phyloP scores from a whole-genome alignment of 2,329 filamentous ascomycete genomes.

The Paecilomyces formosus region DNA sequence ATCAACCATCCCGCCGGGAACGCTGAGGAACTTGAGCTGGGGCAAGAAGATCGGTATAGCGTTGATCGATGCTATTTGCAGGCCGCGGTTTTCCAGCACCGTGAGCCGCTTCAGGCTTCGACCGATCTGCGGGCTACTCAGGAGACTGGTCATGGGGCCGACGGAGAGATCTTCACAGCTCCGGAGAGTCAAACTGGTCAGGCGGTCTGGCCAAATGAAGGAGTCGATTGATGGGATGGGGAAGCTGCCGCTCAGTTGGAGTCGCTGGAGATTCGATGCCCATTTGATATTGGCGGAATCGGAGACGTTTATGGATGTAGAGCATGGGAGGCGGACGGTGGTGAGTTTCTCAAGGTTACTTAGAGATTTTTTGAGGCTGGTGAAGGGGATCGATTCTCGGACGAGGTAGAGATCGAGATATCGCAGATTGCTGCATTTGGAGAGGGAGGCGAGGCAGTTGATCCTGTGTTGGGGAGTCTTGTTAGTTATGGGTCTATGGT shows the following conservation, averaged over 20 bases:
- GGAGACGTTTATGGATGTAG: constrained; percentile 12
- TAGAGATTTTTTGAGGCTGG: constrained; percentile 44
- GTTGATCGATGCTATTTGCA: constrained; percentile 18
- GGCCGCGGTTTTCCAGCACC: constrained; percentile 16
- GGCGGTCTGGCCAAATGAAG: constrained; percentile 20
- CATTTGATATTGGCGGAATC: constrained; percentile 11
- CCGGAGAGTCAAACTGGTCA: constrained; percentile 17
- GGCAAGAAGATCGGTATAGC: constrained; percentile 18
- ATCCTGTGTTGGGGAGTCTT: constrained; percentile 19
- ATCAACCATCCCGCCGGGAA: constrained; percentile 23
- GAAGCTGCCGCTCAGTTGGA: constrained; percentile 19
- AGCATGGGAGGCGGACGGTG: constrained; percentile 38
- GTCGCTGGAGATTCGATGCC: constrained; percentile 17
- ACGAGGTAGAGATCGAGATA: constrained; percentile 48
- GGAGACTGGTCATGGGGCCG: constrained; percentile 13
- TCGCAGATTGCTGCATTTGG: constrained; percentile 46
- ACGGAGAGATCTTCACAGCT: constrained; percentile 18
- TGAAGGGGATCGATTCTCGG: constrained; percentile 42
- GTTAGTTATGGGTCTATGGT: neutral
- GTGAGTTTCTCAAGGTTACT: constrained; percentile 38
- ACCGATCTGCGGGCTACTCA: constrained; percentile 15
- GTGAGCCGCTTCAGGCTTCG: constrained; percentile 16
- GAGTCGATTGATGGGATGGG: constrained; percentile 8
- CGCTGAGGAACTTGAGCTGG: constrained; percentile 18
- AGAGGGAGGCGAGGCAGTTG: constrained; percentile 50